Evolutionary conservation across 768 basidiomycete genomes (phyloP).

Genomic region (Hygrocybe coccinea): DNA sequence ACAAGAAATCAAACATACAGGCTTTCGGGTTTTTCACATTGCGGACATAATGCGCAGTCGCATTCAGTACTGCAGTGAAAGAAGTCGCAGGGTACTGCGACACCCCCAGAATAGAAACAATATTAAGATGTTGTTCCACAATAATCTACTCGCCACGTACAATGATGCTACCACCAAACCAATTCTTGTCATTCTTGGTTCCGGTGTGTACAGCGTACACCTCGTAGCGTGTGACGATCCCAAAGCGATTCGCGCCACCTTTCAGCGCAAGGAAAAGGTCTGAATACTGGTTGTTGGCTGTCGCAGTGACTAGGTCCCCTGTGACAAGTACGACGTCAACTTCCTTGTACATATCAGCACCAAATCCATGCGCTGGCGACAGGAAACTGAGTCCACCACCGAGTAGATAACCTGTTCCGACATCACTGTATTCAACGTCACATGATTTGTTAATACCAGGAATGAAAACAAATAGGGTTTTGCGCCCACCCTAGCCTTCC

Average conservation of each 20-base stretch:
- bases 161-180: slow-evolving; percentile 36
- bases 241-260: slow-evolving; percentile 43
- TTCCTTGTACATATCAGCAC: slow-evolving; percentile 34
- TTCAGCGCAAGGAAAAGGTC: slow-evolving; percentile 44
- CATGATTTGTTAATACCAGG: too few relatives aligned
- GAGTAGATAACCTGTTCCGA: slow-evolving; percentile 41
- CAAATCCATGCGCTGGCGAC: slow-evolving; percentile 38
- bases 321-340: slow-evolving; percentile 41
- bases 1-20: too few relatives aligned
- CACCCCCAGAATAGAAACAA: too few relatives aligned
- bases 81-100: too few relatives aligned
- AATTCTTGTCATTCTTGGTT: slow-evolving; percentile 32
- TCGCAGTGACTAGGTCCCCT: slow-evolving; percentile 40
- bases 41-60: too few relatives aligned
- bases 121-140: background rate
- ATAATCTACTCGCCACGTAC: slow-evolving; percentile 21
- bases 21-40: too few relatives aligned
- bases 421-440: too few relatives aligned
- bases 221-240: slow-evolving; percentile 42
- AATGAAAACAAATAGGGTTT: background rate
- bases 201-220: slow-evolving; percentile 38
- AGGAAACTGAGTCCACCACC: slow-evolving; percentile 42
- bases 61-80: too few relatives aligned
- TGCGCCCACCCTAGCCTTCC: slow-evolving; percentile 32
- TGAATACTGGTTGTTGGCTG: slow-evolving; percentile 35